Base-by-base conservation (phyloP, 306 rosid species). In the Sphenostylis stenocarpa region DNA sequence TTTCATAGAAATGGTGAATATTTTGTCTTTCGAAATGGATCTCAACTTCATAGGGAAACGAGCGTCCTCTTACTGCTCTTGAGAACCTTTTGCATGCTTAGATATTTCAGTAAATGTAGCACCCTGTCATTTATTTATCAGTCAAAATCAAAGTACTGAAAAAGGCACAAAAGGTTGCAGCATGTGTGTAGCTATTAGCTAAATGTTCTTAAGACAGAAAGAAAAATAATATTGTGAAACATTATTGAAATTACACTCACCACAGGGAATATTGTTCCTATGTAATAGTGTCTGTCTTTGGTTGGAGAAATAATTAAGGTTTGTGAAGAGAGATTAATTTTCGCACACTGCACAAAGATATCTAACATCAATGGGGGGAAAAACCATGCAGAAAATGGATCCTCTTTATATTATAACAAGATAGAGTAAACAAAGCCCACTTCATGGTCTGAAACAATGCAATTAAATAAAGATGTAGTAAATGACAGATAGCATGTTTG, bases 311-410 rank as follows among this genome's bases (percentile, higher is more conserved):
- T 0, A 7, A 75, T 58, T 38, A 78, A 20, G 0, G 17, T 12
- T 4, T 81, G 82, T 0, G 17, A 58, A 0, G 79, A 48, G 23
- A 81, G 19, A 23, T 20, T 9, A 75, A 83, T 19, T 58, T 47
- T 58, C 0, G 57, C 71, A 66, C 80, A 44, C 86, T 84, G 75
- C 77, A 78, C 51, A 14, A 6, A 58, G 4, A 58, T 58, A 58
- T 26, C 17, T 14, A 4, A 28, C 38, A 58, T 26, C 39, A 26
- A 11, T 41, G 7, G 28, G 14, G n/a, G 64, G 1, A 4, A 13
- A 28, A 28, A 28, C 4, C 63, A 13, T 12, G 34, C n/a, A 56
- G 9, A 56, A 56, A 24, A 56, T 24, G 63, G 7, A 53, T 53
- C 31, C 16, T 21, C 6, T 52, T 52, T 52, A 19, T 19, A 28